These are phyloP conservation scores for Termitomyces sp. DNA, from an alignment of 768 basidiomycete species.

Conservation along the genomic window DNA sequence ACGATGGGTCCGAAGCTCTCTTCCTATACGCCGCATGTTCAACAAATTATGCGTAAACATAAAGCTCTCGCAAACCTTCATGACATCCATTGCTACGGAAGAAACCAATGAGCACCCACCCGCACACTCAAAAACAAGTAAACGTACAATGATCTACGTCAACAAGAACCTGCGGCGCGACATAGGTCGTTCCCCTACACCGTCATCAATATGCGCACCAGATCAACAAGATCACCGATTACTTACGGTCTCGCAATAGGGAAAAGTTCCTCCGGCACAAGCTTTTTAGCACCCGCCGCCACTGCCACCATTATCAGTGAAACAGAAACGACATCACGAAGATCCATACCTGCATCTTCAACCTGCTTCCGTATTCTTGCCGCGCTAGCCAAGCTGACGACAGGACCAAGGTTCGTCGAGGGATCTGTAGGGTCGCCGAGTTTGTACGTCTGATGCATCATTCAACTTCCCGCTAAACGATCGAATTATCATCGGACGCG, in stretches of 20 bases:
- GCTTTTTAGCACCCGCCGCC: conserved; percentile 71
- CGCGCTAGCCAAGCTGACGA: conserved; percentile 86
- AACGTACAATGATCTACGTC: conserved; percentile 85
- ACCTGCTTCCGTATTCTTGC: conserved; percentile 85
- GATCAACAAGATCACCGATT: background rate
- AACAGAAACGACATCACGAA: background rate
- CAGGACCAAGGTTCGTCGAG: conserved; percentile 86
- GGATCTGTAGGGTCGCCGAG: conserved; percentile 82
- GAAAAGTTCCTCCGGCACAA: conserved; percentile 70
- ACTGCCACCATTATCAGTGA: conserved; percentile 39
- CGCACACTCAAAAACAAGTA: conserved; percentile 2
- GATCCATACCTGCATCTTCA: conserved; percentile 67
- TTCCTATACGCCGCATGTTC: conserved; percentile 40
- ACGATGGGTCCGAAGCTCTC: conserved; percentile 94
- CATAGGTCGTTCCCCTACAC: conserved; percentile 74
- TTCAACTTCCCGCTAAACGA: background rate
- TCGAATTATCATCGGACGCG: background rate
- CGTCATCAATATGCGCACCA: background rate
- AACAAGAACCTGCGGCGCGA: conserved; percentile 88
- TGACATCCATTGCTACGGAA: conserved; percentile 79
- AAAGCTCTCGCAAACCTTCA: conserved; percentile 57
- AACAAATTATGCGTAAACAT: background rate
- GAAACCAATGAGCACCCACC: background rate
- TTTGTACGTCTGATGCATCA: conserved; percentile 61
- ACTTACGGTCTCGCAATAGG: conserved; percentile 66